Evolutionary conservation across 2,329 filamentous ascomycete genomes (phyloP), one percentile per base, ranked within the genome.

Genomic region (Apiospora marii): DNA sequence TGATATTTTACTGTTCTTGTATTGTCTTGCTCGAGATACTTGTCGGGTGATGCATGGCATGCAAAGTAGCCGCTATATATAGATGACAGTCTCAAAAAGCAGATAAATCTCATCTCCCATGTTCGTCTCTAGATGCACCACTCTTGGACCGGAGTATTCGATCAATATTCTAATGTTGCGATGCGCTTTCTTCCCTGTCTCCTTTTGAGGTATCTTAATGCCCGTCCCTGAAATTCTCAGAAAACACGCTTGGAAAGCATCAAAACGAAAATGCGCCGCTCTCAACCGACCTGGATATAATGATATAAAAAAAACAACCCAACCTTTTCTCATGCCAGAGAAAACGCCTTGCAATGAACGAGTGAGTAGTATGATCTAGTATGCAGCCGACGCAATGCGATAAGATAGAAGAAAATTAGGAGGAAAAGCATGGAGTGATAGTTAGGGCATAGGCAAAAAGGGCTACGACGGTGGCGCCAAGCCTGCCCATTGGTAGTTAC

Each of bases 401-500:
- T 30, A 30, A 30, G 4, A 30, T 30, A 5, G n/a, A 41, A 41
- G 13, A n/a, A 64, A 13, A 2, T n/a, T n/a, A 3, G 13, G 13
- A 14, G 34, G 10, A 41, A 41, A 64, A 64, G 10, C 37, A 41
- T 37, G 19, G n/a, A 64, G 41, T 10, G 67, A 68, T 48, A 30
- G n/a, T 27, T 22, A 22, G n/a, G 41, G 22, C 27, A 22, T 13
- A 27, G 12, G n/a, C n/a, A 27, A 30, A 27, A 30, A 34, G 16
- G 46, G 24, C 44, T 10, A 70, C 27, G 68, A 27, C 12, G 43
- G 34, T 44, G 68, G 68, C 19, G 68, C 10, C 34, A 53, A 46
- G 34, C 61, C 87, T 10, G 82, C 86, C 92, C 92, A 94, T 16
- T 86, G 85, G 76, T 88, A 91, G 16, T 87, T 87, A 1, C 92